Conservation (phyloP, 371 early-diverging fungal species). For the Rhizopus sp. region DNA sequence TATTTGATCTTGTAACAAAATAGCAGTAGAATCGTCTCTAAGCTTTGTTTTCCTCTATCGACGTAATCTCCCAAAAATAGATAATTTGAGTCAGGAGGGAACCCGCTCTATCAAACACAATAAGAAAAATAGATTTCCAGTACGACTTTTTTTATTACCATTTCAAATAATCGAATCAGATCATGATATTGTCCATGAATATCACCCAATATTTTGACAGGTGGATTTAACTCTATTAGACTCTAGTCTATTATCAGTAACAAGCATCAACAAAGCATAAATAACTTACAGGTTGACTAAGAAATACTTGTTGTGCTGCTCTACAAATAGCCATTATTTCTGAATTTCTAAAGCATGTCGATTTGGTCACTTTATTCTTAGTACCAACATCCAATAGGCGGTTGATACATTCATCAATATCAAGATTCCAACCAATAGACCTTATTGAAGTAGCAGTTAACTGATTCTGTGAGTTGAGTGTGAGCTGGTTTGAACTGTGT, state of each 20-base stretch:
- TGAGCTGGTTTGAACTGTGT: conserved; percentile 33
- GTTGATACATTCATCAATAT: conserved; percentile 88
- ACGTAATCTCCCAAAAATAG: conserved; percentile 97
- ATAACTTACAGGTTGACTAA: conserved; percentile 78
- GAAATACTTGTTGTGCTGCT: conserved; percentile 85
- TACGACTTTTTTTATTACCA: conserved; percentile 81
- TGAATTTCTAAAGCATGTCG: conserved; percentile 75
- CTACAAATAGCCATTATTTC: conserved; percentile 93
- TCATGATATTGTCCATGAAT: conserved; percentile 97
- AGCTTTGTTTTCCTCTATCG: conserved; percentile 92
- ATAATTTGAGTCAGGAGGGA: conserved; percentile 85
- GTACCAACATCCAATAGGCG: conserved; percentile 79
- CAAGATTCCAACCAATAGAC: conserved; percentile 56
- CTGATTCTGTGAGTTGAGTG: conserved; percentile 42
- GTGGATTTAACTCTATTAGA: conserved; percentile 92
- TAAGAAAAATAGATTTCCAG: conserved; percentile 16
- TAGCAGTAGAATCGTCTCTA: conserved; percentile 93
- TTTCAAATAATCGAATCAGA: conserved; percentile 87
- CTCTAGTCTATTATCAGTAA: conserved; percentile 33
- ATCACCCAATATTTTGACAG: conserved; percentile 94
- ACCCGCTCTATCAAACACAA: conserved; percentile 57
- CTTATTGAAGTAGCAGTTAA: conserved; percentile 47
- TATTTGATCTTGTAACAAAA: conserved; percentile 96
- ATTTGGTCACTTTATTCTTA: conserved; percentile 70
- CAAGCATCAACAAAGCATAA: neutral